Evolutionary conservation across 345 rosid species (phyloP).

Genomic region (Microcos paniculata): DNA sequence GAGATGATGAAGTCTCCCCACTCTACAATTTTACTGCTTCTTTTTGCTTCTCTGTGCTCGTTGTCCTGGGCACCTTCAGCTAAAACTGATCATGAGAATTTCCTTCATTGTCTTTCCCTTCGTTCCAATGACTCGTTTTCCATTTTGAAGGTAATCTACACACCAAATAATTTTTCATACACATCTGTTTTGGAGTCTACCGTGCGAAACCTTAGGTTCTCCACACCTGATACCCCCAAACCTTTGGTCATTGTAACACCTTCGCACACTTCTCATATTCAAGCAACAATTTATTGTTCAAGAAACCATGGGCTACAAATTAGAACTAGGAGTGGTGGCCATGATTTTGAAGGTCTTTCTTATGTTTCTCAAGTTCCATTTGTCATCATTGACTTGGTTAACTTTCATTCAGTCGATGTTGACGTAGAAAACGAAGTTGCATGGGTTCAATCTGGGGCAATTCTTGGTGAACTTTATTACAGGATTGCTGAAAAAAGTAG

Average conservation of each 20-base stretch:
- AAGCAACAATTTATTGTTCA: conserved; percentile 1
- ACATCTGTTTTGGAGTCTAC: neutral
- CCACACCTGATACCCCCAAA: neutral
- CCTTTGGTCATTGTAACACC: conserved; percentile 5
- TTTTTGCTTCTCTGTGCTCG: neutral
- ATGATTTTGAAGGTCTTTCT: conserved; percentile 13
- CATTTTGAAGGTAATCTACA: neutral
- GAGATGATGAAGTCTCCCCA: neutral
- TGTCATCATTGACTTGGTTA: conserved; percentile 3
- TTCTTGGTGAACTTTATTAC: conserved; percentile 2
- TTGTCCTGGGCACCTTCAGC: neutral
- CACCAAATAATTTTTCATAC: neutral
- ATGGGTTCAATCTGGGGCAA: conserved; percentile 7
- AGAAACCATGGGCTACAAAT: conserved; percentile 2
- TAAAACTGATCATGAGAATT: neutral
- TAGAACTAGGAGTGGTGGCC: conserved; percentile 12
- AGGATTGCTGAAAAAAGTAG: neutral
- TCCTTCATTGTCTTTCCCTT: conserved; percentile 1
- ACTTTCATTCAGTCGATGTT: neutral
- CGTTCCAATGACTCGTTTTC: neutral
- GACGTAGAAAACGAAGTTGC: neutral
- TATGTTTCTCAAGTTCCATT: neutral
- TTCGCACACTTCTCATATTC: neutral
- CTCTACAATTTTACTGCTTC: neutral
- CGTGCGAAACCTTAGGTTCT: conserved; percentile 6